Conservation (phyloP, 768 basidiomycete genomes). For the Calocera viscosa region DNA sequence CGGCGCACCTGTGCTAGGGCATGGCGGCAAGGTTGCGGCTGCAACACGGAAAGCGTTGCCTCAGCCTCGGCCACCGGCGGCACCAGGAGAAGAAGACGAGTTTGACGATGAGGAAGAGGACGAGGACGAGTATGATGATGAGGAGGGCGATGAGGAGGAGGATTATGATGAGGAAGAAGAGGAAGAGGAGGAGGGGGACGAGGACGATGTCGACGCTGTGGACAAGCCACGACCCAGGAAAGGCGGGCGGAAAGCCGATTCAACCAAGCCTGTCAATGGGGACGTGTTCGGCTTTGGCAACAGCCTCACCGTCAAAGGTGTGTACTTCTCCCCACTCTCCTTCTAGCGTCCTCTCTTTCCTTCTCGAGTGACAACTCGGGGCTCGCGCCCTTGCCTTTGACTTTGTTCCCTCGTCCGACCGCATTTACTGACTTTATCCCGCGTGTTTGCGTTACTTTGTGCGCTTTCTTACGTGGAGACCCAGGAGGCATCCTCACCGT, state of each 20-base stretch:
- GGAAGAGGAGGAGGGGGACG: slow-evolving; percentile 42
- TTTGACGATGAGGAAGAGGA: slow-evolving; percentile 28
- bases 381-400: slow-evolving; percentile 5
- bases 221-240: slow-evolving; percentile 13
- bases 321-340: slow-evolving; percentile 21
- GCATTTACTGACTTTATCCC: slow-evolving; percentile 7
- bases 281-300: slow-evolving; percentile 70
- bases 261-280: slow-evolving; percentile 27
- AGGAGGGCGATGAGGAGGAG: slow-evolving; percentile 24
- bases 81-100: slow-evolving; percentile 36
- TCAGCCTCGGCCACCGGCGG: slow-evolving; percentile 20
- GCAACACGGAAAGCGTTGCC: not conserved
- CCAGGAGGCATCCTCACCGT: slow-evolving; percentile 95
- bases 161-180: slow-evolving; percentile 47
- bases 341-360: slow-evolving; percentile 12
- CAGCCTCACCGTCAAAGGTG: slow-evolving; percentile 60
- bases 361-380: not conserved
- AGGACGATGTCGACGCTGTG: slow-evolving; percentile 45
- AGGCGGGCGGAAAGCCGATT: slow-evolving; percentile 11
- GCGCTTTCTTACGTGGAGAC: slow-evolving; percentile 33
- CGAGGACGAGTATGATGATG: slow-evolving; percentile 49
- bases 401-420: not conserved
- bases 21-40: slow-evolving; percentile 13
- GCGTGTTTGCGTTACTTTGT: slow-evolving; percentile 12
- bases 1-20: slow-evolving; percentile 46